These are phyloP conservation scores for Fusarium pseudoanthophilum DNA, from an alignment of 2,329 filamentous ascomycete species.

Conservation along the genomic window DNA sequence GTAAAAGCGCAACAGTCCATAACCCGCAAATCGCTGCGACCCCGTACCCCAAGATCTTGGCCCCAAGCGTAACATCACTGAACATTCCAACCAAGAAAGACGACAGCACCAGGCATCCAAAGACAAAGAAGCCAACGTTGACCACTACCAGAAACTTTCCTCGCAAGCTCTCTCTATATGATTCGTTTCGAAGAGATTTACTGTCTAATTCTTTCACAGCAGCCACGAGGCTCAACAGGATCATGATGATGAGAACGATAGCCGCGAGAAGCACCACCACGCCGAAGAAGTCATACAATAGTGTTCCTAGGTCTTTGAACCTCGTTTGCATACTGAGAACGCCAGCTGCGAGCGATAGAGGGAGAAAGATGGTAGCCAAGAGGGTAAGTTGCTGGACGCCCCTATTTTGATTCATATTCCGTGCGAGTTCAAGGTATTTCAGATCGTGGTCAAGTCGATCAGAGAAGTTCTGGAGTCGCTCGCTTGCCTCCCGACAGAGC, in stretches of 20 bases:
- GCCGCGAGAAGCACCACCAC: background rate
- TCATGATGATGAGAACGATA: background rate
- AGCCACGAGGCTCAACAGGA: fast-evolving
- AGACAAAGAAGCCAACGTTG: fast-evolving
- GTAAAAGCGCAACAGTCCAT: background rate
- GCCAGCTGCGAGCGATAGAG: fast-evolving
- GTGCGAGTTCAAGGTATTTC: fast-evolving
- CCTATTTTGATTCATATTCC: fast-evolving
- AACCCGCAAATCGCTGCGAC: background rate
- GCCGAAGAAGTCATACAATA: background rate
- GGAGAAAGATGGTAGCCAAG: fast-evolving
- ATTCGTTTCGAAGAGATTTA: background rate
- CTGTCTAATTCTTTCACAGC: fast-evolving
- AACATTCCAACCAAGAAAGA: background rate
- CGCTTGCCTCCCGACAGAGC: fast-evolving
- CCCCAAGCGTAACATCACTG: background rate
- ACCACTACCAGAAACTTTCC: fast-evolving
- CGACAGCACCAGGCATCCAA: fast-evolving
- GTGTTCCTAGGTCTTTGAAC: fast-evolving
- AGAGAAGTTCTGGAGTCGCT: fast-evolving
- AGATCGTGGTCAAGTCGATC: background rate
- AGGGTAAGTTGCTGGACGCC: fast-evolving
- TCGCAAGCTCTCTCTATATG: no score
- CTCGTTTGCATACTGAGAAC: background rate
- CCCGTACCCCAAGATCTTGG: fast-evolving